Conservation (phyloP, 2,329 filamentous ascomycete genomes). For the Colletotrichum trifolii region DNA sequence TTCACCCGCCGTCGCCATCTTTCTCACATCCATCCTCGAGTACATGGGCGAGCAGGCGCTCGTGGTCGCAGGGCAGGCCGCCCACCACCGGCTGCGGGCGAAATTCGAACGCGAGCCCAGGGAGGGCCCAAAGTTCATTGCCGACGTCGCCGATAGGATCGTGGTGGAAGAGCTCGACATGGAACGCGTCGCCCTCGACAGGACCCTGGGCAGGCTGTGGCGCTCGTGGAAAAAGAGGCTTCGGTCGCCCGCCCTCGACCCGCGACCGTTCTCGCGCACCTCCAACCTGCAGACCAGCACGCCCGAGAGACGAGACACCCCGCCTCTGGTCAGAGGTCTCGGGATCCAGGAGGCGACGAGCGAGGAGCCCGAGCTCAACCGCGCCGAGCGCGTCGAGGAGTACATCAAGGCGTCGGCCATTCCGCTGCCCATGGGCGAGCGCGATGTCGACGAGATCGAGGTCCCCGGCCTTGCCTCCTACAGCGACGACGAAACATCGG, state of each 20-base stretch:
- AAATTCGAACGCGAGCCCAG: constrained; percentile 70
- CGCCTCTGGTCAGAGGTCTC: constrained; percentile 47
- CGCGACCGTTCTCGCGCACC: constrained; percentile 62
- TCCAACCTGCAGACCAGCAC: constrained; percentile 54
- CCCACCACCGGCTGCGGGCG: constrained; percentile 73
- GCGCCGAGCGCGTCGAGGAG: constrained; percentile 46
- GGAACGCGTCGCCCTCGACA: constrained; percentile 90
- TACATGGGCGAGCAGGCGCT: constrained; percentile 93
- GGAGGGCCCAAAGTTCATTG: constrained; percentile 58
- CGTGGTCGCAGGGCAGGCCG: constrained; percentile 86
- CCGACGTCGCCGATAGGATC: constrained; percentile 71
- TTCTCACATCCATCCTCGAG: constrained; percentile 93
- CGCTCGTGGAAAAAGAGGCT: constrained; percentile 93
- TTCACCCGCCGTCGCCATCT: constrained; percentile 93
- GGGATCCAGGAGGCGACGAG: constrained; percentile 32
- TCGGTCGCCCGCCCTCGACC: constrained; percentile 64
- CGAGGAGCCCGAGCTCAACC: constrained; percentile 25
- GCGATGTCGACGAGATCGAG: constrained; percentile 84
- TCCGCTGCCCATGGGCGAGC: constrained; percentile 73
- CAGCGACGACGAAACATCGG: constrained; percentile 70
- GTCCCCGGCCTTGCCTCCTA: constrained; percentile 74
- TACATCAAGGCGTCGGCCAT: constrained; percentile 66
- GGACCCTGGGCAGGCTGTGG: constrained; percentile 90
- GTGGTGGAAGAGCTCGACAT: constrained; percentile 92
- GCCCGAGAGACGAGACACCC: constrained; percentile 49